Evolutionary conservation across 1,139 yeast genomes (phyloP).

Genomic region (Blastobotrys malaysiensis): DNA sequence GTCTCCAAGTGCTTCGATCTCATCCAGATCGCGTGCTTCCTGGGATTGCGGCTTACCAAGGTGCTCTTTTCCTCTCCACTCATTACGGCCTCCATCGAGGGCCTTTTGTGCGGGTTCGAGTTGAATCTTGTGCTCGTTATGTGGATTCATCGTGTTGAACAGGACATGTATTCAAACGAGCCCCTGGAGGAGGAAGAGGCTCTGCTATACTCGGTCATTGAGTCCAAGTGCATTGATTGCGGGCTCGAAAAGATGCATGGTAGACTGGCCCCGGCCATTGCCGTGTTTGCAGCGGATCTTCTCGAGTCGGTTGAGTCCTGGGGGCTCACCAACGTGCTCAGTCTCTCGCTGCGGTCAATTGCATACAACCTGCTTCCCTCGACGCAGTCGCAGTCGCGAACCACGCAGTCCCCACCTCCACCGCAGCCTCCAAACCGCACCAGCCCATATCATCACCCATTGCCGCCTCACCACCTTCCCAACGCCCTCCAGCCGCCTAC

Average conservation of each 20-base stretch:
- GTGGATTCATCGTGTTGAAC: slow-evolving; percentile 33
- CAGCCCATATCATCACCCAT: not conserved
- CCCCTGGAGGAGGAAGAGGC: slow-evolving; percentile 20
- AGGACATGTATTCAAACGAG: slow-evolving; percentile 16
- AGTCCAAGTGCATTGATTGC: slow-evolving; percentile 21
- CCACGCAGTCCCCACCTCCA: not conserved
- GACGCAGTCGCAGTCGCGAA: not conserved
- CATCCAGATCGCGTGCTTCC: slow-evolving; percentile 21
- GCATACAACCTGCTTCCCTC: slow-evolving; percentile 21
- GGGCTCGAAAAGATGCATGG: slow-evolving; percentile 26
- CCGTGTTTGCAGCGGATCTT: slow-evolving; percentile 28
- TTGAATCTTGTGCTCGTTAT: slow-evolving; percentile 26
- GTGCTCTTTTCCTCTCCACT: slow-evolving; percentile 22
- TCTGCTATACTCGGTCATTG: slow-evolving; percentile 21
- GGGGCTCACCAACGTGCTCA: slow-evolving; percentile 28
- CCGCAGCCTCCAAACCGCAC: not conserved
- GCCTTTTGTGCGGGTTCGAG: slow-evolving; percentile 26
- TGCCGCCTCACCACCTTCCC: not conserved
- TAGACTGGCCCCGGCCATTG: slow-evolving; percentile 26
- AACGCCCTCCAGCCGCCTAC: not conserved
- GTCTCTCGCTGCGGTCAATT: slow-evolving; percentile 25
- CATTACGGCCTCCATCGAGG: slow-evolving; percentile 21
- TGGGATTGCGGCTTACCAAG: slow-evolving; percentile 23
- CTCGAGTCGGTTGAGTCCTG: slow-evolving; percentile 28
- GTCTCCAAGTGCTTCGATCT: slow-evolving; percentile 26